A percentile compares a stretch with the other conserved stretches of the same genome.
Conservation (phyloP, 2,329 filamentous ascomycete genomes). For the Incumbomyces lentus region DNA sequence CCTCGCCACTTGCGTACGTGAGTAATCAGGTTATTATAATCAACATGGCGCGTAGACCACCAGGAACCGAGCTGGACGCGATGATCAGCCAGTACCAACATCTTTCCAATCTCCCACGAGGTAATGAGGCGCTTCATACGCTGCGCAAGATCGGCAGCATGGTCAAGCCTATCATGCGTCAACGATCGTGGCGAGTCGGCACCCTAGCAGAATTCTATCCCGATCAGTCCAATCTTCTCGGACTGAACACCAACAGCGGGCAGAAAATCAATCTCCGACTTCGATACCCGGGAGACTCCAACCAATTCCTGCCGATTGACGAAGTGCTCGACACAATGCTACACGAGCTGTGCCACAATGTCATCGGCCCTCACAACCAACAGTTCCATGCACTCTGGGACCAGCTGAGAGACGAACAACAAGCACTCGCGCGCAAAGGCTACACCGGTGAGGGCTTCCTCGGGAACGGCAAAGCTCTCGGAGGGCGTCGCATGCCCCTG, state of each 20-base stretch:
- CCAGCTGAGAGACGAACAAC: slow-evolving; percentile 75
- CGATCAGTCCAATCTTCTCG: slow-evolving; percentile 60
- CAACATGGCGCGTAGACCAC: slow-evolving; percentile 24
- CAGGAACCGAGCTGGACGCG: slow-evolving; percentile 34
- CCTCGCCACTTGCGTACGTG: not conserved
- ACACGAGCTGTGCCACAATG: slow-evolving; percentile 83
- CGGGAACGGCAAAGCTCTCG: slow-evolving; percentile 61
- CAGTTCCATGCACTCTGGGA: slow-evolving; percentile 83
- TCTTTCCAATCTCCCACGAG: slow-evolving; percentile 38
- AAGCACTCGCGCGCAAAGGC: slow-evolving; percentile 64
- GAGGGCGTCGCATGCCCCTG: slow-evolving; percentile 54
- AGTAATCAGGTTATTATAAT: not conserved
- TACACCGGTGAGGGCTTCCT: slow-evolving; percentile 88
- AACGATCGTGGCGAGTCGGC: slow-evolving; percentile 67
- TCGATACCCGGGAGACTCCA: slow-evolving; percentile 62
- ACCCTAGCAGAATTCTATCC: slow-evolving; percentile 81
- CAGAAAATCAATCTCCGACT: slow-evolving; percentile 73
- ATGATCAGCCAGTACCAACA: slow-evolving; percentile 43
- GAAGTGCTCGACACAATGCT: slow-evolving; percentile 82
- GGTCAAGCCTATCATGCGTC: slow-evolving; percentile 91
- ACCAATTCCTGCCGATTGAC: slow-evolving; percentile 70
- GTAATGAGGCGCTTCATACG: slow-evolving; percentile 44
- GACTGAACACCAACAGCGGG: slow-evolving; percentile 69
- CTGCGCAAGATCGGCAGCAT: slow-evolving; percentile 75
- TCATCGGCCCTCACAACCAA: slow-evolving; percentile 70